Evolutionary conservation across 306 rosid genomes (phyloP), one percentile per base, ranked within the genome.

Genomic region (Trifolium pratense): DNA sequence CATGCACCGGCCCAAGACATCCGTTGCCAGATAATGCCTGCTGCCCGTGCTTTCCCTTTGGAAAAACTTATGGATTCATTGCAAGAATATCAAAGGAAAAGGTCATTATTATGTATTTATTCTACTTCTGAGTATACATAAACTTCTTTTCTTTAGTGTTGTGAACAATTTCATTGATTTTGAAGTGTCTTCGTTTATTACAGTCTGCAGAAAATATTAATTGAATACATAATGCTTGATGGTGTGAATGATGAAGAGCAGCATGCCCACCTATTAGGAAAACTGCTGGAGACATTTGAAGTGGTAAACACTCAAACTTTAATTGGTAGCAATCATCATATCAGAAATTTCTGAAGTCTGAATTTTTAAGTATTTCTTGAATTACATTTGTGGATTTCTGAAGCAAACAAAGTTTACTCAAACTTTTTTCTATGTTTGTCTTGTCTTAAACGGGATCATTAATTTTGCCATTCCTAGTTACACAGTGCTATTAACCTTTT

Each of bases 21-120:
- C 40, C 96, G 97, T 56, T 94, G 97, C 82, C 95, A 89, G 82
- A 94, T 94, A 87, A 94, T 94, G 98, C 98, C 98, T 63, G 97
- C 98, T 45, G 97, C 98, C 69, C 90, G 98, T 67, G 98, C 97
- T 56, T 94, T 91, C 84, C 96, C 98, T 73, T 74, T 94, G 81
- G 86, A 79, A 73, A 94, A 94, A 67, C 96, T 94, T 56, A 91
- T 94, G 98, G 79, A 84, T 80, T 42, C 97, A 40, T 85, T 94
- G 77, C 89, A 84, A 80, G 87, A 88, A 51, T 94, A 94, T 86
- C 98, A 94, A 77, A 84, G 77, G 66, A 88, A 81, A 58, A 94
- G 90, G 97, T 84, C 26, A 78, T 64, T 11, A 34, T 51, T 61
- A 31, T 21, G 29, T 40, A 26, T 74, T 53, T 75, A 40, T 70